Percentiles rank a stretch among this genome's conserved stretches.
Evolutionary conservation across 208 protist genomes (phyloP).

Genomic region (Vickermania ingenoplastis): DNA sequence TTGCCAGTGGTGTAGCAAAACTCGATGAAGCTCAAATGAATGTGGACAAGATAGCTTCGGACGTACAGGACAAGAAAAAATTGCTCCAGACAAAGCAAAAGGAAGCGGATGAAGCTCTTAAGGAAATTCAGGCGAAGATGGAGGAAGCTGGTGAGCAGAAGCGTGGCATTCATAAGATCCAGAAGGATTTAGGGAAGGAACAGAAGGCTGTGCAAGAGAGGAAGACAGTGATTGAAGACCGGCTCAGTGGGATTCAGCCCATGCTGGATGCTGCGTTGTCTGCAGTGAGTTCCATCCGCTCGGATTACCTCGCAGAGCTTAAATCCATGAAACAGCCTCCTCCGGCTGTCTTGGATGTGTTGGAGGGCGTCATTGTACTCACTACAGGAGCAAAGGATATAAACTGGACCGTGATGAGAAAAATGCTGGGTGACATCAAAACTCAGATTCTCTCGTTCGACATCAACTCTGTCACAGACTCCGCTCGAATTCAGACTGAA

Average conservation of each 20-base stretch:
- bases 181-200: conserved; percentile 88
- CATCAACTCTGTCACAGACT: conserved; percentile 67
- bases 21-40: conserved; percentile 92
- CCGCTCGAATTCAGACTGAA: conserved; percentile 69
- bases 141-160: conserved; percentile 89
- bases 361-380: conserved; percentile 93
- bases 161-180: conserved; percentile 90
- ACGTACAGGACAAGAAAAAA: conserved; percentile 87
- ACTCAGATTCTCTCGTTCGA: conserved; percentile 95
- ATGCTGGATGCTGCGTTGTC: conserved; percentile 90
- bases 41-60: conserved; percentile 89
- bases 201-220: conserved; percentile 76
- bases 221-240: conserved; percentile 89
- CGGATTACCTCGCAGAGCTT: conserved; percentile 93
- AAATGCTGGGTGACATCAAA: conserved; percentile 92
- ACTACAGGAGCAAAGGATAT: conserved; percentile 82
- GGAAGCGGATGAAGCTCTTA: conserved; percentile 92
- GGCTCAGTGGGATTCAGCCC: conserved; percentile 92
- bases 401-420: conserved; percentile 93
- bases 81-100: conserved; percentile 89
- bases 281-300: conserved; percentile 91
- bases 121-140: conserved; percentile 95
- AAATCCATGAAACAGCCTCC: conserved; percentile 94
- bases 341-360: conserved; percentile 91
- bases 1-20: conserved; percentile 91